Evolutionary conservation across 352 stramenopile genomes (phyloP).

Genomic region (Phytophthora foliorum): DNA sequence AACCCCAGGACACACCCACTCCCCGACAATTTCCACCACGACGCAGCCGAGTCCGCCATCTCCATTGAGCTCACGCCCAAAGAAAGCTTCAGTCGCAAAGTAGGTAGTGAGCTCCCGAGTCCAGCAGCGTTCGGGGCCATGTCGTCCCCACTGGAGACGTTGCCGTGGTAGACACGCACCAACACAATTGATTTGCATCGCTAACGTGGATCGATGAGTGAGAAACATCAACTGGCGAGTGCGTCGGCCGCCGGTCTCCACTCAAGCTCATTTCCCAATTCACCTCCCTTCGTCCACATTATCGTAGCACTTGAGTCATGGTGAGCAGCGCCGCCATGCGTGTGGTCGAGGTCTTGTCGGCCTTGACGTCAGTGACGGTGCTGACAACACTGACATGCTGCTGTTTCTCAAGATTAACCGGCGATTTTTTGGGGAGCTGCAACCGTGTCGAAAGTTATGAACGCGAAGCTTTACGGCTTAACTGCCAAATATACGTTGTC

Average conservation of each 20-base stretch:
- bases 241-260: not conserved
- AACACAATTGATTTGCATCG: too few species aligned
- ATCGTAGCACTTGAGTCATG: constrained; percentile 5
- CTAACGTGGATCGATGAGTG: not conserved
- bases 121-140: constrained; percentile 9
- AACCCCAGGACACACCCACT: constrained; percentile 27
- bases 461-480: not conserved
- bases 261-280: constrained; percentile 2
- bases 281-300: not conserved
- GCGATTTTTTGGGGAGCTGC: not conserved
- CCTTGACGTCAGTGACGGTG: constrained; percentile 40
- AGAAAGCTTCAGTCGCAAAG: constrained; percentile 5
- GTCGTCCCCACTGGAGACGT: constrained; percentile 13
- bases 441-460: not conserved
- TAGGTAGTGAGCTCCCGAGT: not conserved
- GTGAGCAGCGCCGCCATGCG: constrained; percentile 22
- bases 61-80: constrained; percentile 20
- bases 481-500: not conserved
- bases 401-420: not conserved
- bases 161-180: not conserved
- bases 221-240: not conserved
- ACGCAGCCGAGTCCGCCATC: not conserved
- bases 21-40: constrained; percentile 6
- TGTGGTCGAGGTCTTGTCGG: constrained; percentile 33
- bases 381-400: not conserved